These are phyloP conservation scores for Leptographium wingfieldii DNA, from an alignment of 2,329 filamentous ascomycete genomes.

Conservation along the genomic window DNA sequence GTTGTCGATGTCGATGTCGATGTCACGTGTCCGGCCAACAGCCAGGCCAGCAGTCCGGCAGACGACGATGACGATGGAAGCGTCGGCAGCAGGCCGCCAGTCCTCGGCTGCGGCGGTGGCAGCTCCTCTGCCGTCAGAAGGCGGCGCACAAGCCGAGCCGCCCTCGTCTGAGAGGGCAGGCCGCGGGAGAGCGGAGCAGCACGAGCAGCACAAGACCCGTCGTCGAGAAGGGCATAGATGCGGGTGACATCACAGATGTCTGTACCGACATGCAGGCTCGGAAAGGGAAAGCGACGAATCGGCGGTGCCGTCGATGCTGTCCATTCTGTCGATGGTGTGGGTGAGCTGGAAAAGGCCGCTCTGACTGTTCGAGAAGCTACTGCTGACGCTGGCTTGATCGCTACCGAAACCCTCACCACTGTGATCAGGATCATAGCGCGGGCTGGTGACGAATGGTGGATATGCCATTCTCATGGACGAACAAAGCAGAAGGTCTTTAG, in stretches of 20 bases:
- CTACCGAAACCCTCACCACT: not conserved
- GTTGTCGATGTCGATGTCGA: not conserved
- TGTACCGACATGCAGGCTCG: conserved; percentile 53
- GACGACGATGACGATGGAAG: not conserved
- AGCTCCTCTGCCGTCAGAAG: conserved; percentile 32
- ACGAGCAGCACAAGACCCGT: not conserved
- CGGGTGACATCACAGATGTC: conserved; percentile 64
- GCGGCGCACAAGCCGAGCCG: conserved; percentile 32
- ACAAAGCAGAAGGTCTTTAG: not conserved
- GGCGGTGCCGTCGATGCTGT: not conserved
- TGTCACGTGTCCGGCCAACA: not conserved
- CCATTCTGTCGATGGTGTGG: not conserved
- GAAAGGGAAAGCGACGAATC: conserved; percentile 42
- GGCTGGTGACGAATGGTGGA: not conserved
- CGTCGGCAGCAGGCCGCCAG: not conserved
- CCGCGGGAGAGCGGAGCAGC: not conserved
- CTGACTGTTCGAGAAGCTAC: not conserved
- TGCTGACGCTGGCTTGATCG: not conserved
- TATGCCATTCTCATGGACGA: not conserved
- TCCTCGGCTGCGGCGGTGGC: not conserved
- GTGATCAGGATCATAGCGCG: not conserved
- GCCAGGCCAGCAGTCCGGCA: conserved; percentile 2
- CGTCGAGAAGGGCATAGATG: conserved; percentile 43
- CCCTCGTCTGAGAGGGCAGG: conserved; percentile 20
- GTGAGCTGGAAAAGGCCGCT: not conserved